These are phyloP conservation scores for Tetracladium maxilliforme DNA, from an alignment of 2,329 filamentous ascomycete genomes.

Conservation along the genomic window DNA sequence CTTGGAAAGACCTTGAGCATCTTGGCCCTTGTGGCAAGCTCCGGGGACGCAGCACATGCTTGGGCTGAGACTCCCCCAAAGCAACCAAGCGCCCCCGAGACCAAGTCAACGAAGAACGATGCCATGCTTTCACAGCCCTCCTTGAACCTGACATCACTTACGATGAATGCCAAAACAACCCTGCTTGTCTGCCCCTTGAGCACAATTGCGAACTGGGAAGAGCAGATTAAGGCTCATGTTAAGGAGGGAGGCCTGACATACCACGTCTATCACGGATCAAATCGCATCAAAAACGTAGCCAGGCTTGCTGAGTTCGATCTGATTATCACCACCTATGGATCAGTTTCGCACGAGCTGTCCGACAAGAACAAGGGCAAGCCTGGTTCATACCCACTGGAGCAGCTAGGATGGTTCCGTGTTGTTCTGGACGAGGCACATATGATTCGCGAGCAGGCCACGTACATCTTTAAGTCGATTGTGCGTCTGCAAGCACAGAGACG, in stretches of 20 bases:
- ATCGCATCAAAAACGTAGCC: conserved; percentile 52
- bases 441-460: conserved; percentile 72
- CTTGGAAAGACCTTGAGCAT: conserved; percentile 81
- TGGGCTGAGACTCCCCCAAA: conserved; percentile 43
- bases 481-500: conserved; percentile 64
- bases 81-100: conserved; percentile 12
- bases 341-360: conserved; percentile 65
- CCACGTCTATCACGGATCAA: conserved; percentile 77
- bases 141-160: conserved; percentile 26
- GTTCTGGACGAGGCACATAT: conserved; percentile 91
- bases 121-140: too few relatives aligned
- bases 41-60: conserved; percentile 41
- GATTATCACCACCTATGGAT: conserved; percentile 86
- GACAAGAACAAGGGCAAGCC: conserved; percentile 45
- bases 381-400: conserved; percentile 50
- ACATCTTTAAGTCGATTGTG: conserved; percentile 76
- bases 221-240: conserved; percentile 77
- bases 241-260: conserved; percentile 47
- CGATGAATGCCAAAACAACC: conserved; percentile 61
- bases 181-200: conserved; percentile 81
- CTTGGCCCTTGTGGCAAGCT: conserved; percentile 59
- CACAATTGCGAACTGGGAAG: conserved; percentile 87
- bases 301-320: conserved; percentile 64
- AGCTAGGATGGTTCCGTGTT: conserved; percentile 84
- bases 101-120: conserved; percentile 12